Percentiles rank a stretch among this genome's conserved stretches.
phyloP scores from a whole-genome alignment of 768 basidiomycete genomes.

The Mrakia frigida region DNA sequence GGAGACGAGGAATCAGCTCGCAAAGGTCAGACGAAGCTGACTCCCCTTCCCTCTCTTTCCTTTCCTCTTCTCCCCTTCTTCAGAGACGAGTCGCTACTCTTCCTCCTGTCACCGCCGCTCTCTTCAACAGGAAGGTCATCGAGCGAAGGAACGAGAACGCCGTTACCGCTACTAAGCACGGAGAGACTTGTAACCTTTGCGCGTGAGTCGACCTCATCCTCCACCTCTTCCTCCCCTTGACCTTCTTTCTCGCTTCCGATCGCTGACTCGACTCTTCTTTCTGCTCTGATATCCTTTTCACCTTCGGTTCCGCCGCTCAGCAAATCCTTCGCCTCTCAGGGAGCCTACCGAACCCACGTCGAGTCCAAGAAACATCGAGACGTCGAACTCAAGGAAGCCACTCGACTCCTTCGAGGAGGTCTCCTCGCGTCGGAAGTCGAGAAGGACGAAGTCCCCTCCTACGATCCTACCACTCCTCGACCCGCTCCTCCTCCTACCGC shows the following conservation, averaged over 20 bases:
- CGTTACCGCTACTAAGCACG: constrained; percentile 48
- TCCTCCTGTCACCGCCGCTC: constrained; percentile 67
- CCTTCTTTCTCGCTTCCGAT: not conserved
- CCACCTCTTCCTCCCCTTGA: not conserved
- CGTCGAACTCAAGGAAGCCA: constrained; percentile 55
- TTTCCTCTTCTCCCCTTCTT: not conserved
- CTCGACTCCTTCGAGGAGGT: constrained; percentile 32
- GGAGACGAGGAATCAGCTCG: not conserved
- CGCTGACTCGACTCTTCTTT: not conserved
- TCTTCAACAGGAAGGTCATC: constrained; percentile 84
- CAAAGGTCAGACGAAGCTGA: not conserved
- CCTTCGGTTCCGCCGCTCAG: constrained; percentile 47
- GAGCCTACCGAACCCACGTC: constrained; percentile 81
- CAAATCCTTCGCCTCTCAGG: constrained; percentile 82
- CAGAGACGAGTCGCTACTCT: constrained; percentile 79
- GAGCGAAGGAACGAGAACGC: constrained; percentile 73
- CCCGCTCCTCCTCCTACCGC: constrained; percentile 6
- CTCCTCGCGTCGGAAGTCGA: constrained; percentile 34
- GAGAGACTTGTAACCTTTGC: constrained; percentile 33
- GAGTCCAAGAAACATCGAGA: constrained; percentile 86
- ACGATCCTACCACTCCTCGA: constrained; percentile 11
- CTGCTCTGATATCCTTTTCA: not conserved
- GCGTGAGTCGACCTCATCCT: constrained; percentile 5
- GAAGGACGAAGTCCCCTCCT: constrained; percentile 30
- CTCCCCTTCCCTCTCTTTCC: constrained; percentile 12